Conservation (phyloP, 345 rosid species). For the Citrus medica region DNA sequence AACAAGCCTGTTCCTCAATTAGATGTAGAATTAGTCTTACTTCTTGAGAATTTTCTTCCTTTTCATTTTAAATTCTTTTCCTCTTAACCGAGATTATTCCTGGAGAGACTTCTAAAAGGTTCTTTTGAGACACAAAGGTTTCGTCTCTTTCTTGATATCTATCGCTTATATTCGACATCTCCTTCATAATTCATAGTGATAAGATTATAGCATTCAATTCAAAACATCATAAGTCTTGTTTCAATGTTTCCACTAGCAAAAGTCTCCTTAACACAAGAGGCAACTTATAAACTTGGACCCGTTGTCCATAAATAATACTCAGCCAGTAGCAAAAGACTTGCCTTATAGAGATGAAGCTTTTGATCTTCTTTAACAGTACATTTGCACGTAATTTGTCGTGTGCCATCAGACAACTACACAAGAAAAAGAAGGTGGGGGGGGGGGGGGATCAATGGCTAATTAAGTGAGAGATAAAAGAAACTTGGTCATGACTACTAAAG, state of each 20-base stretch:
- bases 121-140: not conserved
- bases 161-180: not conserved
- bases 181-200: not conserved
- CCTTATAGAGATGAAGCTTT: conserved; percentile 33
- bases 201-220: no score
- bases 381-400: conserved; percentile 29
- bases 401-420: conserved; percentile 7
- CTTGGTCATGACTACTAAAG: not conserved
- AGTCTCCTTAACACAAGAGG: not conserved
- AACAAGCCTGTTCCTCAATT: no score
- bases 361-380: conserved; percentile 26
- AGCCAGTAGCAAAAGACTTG: not conserved
- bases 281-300: not conserved
- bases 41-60: no score
- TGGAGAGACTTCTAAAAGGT: not conserved
- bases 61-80: no score
- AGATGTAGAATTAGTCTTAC: no score
- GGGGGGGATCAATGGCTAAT: not conserved
- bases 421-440: no score
- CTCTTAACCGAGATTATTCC: not conserved
- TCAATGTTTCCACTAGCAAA: not conserved
- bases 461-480: not conserved
- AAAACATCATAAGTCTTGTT: no score
- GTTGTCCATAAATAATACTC: not conserved
- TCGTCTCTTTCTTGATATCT: not conserved